phyloP scores from a whole-genome alignment of 257 asterid genomes.

The Nicotiana knightiana region DNA sequence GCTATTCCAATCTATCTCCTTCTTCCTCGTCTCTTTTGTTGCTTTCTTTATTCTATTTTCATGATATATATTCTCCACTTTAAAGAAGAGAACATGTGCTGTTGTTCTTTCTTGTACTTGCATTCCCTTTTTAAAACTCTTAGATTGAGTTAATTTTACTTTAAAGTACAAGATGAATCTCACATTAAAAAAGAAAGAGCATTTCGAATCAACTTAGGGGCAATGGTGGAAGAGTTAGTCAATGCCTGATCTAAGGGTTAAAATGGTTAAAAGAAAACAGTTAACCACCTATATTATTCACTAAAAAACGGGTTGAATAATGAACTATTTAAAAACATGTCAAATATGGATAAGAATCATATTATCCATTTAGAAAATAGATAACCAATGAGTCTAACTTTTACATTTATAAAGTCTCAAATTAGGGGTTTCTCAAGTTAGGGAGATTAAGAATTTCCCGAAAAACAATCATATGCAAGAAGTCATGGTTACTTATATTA shows the following conservation, averaged over 20 bases:
- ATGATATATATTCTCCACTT: slow-evolving; percentile 28
- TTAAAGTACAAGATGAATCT: slow-evolving; percentile 17
- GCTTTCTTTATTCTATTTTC: slow-evolving; percentile 9
- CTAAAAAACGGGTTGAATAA: too few species aligned
- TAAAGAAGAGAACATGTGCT: slow-evolving; percentile 19
- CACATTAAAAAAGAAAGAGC: background rate
- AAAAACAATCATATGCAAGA: too few species aligned
- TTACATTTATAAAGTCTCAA: too few species aligned
- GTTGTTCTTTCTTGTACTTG: slow-evolving; percentile 41
- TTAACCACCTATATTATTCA: too few species aligned
- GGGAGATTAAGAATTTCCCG: too few species aligned
- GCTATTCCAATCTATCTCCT: slow-evolving; percentile 10
- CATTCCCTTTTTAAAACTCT: slow-evolving; percentile 14
- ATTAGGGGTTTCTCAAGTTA: too few species aligned
- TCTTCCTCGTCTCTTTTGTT: slow-evolving; percentile 9
- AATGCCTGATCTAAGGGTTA: background rate
- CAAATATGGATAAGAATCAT: too few species aligned
- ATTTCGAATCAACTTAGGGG: slow-evolving; percentile 17
- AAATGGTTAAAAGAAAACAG: too few species aligned
- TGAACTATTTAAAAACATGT: too few species aligned
- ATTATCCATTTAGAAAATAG: too few species aligned
- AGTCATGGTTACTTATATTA: too few species aligned
- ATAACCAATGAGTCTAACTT: too few species aligned
- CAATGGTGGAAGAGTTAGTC: background rate
- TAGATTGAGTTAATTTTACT: slow-evolving; percentile 13